A percentile compares a stretch with the other conserved stretches of the same genome.
Evolutionary conservation across 495 filamentous ascomycete species (phyloP).

Genomic region (Penicillium roqueforti): DNA sequence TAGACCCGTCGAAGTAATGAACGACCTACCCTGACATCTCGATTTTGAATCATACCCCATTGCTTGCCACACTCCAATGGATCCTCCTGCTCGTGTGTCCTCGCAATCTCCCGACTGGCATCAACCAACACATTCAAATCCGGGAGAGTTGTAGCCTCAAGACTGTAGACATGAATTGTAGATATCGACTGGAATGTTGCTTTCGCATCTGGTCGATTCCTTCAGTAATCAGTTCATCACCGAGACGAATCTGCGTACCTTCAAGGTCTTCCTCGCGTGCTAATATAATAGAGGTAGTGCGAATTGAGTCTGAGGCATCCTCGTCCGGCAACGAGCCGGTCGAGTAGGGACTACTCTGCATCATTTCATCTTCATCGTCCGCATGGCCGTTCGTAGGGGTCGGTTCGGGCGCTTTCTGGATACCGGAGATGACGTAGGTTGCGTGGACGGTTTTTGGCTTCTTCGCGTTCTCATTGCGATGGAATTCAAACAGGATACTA

Average conservation of each 20-base stretch:
- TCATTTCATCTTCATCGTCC: slow-evolving; percentile 64
- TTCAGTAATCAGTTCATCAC: background rate
- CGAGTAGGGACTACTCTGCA: slow-evolving; percentile 66
- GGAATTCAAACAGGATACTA: slow-evolving; percentile 90
- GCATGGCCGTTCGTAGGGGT: slow-evolving; percentile 29
- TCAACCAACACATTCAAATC: slow-evolving; percentile 74
- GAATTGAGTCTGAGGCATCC: slow-evolving; percentile 33
- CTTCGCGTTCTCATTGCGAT: slow-evolving; percentile 71
- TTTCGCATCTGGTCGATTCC: slow-evolving; percentile 54
- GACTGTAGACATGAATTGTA: slow-evolving; percentile 82
- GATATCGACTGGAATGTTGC: slow-evolving; percentile 63
- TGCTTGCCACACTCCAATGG: slow-evolving; percentile 53
- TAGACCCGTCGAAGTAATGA: background rate
- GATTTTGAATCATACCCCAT: slow-evolving; percentile 70
- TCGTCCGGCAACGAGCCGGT: slow-evolving; percentile 56
- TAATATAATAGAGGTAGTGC: slow-evolving; percentile 60
- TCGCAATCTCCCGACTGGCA: slow-evolving; percentile 55
- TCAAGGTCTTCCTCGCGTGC: slow-evolving; percentile 76
- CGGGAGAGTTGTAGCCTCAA: slow-evolving; percentile 66
- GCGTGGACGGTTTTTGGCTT: slow-evolving; percentile 73
- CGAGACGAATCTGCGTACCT: slow-evolving; percentile 40
- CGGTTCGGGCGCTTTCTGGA: slow-evolving; percentile 35
- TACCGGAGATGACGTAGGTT: slow-evolving; percentile 79
- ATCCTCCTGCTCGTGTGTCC: slow-evolving; percentile 55
- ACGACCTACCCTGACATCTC: slow-evolving; percentile 51